Evolutionary conservation across 1,139 yeast species (phyloP), one percentile per base, ranked within the genome.

Genomic region (Saccharomyces hybrid): DNA sequence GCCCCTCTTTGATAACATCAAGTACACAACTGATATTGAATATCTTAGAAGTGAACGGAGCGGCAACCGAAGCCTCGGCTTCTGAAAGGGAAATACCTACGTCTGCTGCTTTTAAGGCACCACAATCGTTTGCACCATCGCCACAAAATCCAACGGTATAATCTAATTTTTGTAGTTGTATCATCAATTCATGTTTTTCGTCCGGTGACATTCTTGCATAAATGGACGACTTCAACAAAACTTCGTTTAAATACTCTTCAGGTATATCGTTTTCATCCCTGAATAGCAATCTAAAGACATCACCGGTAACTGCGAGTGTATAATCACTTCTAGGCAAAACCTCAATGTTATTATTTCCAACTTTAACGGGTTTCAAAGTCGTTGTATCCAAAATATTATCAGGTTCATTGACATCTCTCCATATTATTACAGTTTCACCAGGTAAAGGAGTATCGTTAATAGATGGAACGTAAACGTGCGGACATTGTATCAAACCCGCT

Each of bases 121-220:
- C 99, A 73, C 98, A 93, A 69, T 93, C 99, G 71, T 93, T 86
- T 2, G 95, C 95, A 61, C 95, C 99, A 73, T 93, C 99, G 34
- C 99, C 99, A 73, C 98, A 91, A 70, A 93, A 93, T 1, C 98
- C 97, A 48, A 90, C 96, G 0, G 97, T 89, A 68, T 91, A 93
- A 64, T 89, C 97, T 26, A 93, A 69, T 38, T 76, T 78, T 69
- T 90, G 97, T 25, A 93, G 73, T 67, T 87, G 90, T 63, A 88
- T 93, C 31, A 93, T 97, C 52, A 93, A 76, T 71, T 93, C 99
- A 68, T 93, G 97, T 68, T 93, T 93, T 68, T 93, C 99, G 70
- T 93, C 99, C 0, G 99, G 99, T 0, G 98, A 91, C 99, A 93
- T 93, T 61, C 99, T 78, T 0, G 99, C 98, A 73, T 84, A 95